Base-by-base conservation (phyloP, 2,329 filamentous ascomycete species). In the Metarhizium humberi region DNA sequence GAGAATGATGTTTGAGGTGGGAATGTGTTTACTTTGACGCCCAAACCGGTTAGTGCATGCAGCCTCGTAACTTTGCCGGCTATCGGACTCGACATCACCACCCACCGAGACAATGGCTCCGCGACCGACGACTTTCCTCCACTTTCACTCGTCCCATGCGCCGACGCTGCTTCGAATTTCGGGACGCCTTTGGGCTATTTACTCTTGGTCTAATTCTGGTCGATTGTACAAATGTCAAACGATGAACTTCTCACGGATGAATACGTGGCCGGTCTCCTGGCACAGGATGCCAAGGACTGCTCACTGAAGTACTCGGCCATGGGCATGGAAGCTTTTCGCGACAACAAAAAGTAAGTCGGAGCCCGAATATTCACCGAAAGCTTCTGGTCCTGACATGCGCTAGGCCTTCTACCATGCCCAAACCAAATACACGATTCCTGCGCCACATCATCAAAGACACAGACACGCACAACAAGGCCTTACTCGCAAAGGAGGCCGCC, bases 351-450 rank as follows among this genome's bases (percentile, higher is more conserved):
- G 77, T 79, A 72, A 64, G 71, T 64, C 45, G 29, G 6, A 25
- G 34, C n/a, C 18, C 3, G 10, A 8, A 6, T 16, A 8, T 10
- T 14, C 3, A 11, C 7, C 48, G 13, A 4, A 7, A 14, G 5
- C 25, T 14, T 45, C 8, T 3, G 30, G 48, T 45, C 54, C 25
- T 51, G 10, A 25, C 42, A 3, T 8, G 53, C 57, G 53, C 56
- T 70, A 90, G 82, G 64, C 81, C 85, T 56, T 72, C 80, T 49
- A 80, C 81, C 61, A 82, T 85, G 59, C 90, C 89, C 1, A 96
- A 92, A 67, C 92, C 92, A 3, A 97, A 99, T 65, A 96, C 89
- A 0, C 82, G 88, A 38, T 97, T 97, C 67, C 74, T 99, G 46
- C 85, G 85, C 56, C 87, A 94, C 64, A 88, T 97, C 55, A 90